Percentiles rank a stretch among this genome's conserved stretches.
Evolutionary conservation across 306 rosid genomes (phyloP).

Genomic region (Aeschynomene evenia): DNA sequence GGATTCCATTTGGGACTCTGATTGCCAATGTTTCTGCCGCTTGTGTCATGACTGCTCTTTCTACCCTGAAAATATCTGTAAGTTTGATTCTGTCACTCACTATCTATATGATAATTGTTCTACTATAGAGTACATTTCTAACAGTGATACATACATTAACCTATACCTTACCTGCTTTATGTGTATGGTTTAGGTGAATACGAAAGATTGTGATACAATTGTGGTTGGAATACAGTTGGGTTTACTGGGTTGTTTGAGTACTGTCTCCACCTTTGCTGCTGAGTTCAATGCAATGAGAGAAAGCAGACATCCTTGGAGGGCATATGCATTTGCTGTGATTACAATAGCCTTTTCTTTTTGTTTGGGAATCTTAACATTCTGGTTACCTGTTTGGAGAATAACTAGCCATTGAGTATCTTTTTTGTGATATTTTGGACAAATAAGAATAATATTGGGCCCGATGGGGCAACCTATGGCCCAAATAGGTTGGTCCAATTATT

Average conservation of each 20-base stretch:
- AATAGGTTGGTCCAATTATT: too few relatives aligned
- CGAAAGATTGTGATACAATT: constrained; percentile 44
- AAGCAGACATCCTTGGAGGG: constrained; percentile 62
- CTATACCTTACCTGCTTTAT: too few relatives aligned
- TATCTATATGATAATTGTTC: background rate
- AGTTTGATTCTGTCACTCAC: constrained; percentile 12
- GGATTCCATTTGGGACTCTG: constrained; percentile 82
- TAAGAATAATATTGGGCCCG: too few relatives aligned
- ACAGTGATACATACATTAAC: too few relatives aligned
- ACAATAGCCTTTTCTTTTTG: constrained; percentile 52
- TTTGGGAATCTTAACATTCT: constrained; percentile 52
- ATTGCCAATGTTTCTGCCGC: constrained; percentile 72
- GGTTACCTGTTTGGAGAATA: constrained; percentile 56
- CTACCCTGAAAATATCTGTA: constrained; percentile 49
- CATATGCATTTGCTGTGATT: constrained; percentile 52
- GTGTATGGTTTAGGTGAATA: constrained; percentile 48
- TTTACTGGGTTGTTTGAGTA: constrained; percentile 67
- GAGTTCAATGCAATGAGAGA: constrained; percentile 81
- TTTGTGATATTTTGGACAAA: too few relatives aligned
- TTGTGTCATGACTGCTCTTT: constrained; percentile 62
- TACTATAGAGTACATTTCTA: background rate
- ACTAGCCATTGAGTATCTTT: background rate
- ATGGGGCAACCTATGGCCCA: too few relatives aligned
- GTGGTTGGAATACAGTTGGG: constrained; percentile 59
- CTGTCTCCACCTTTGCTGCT: constrained; percentile 64